Evolutionary conservation across 2,329 filamentous ascomycete genomes (phyloP).

Genomic region (Microsporum ferrugineum): DNA sequence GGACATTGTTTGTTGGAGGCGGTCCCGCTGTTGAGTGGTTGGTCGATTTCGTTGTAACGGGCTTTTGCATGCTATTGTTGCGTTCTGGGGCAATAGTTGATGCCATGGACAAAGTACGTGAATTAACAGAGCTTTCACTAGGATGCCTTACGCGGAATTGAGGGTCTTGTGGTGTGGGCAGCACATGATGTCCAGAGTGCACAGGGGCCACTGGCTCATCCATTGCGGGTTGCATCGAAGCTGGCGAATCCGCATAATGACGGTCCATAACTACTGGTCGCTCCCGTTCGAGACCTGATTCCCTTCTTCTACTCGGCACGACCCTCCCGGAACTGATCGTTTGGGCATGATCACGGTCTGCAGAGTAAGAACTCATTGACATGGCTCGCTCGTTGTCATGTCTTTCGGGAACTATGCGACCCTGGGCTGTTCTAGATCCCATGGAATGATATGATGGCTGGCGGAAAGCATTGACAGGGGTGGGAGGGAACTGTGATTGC

Average conservation of each 20-base stretch:
- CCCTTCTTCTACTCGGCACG: conserved; percentile 64
- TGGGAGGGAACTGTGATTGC: conserved; percentile 48
- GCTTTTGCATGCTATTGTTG: conserved; percentile 43
- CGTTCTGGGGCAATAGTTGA: conserved; percentile 52
- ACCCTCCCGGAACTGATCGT: conserved; percentile 79
- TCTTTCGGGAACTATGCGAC: conserved; percentile 78
- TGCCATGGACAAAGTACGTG: conserved; percentile 82
- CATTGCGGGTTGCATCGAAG: conserved; percentile 41
- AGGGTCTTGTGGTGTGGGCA: conserved; percentile 12
- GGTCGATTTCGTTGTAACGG: conserved; percentile 36
- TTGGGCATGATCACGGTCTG: conserved; percentile 66
- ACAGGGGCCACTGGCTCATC: conserved; percentile 7
- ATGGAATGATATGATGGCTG: conserved; percentile 58
- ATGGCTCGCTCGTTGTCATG: conserved; percentile 90
- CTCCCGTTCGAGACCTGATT: conserved; percentile 34
- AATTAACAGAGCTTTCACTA: conserved; percentile 34
- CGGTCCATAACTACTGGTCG: conserved; percentile 21
- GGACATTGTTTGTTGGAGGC: conserved; percentile 43
- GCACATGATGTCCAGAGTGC: conserved; percentile 4
- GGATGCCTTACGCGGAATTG: conserved; percentile 28
- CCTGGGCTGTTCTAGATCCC: conserved; percentile 75
- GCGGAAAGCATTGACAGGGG: conserved; percentile 64
- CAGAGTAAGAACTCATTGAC: conserved; percentile 79
- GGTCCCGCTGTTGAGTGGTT: conserved; percentile 41
- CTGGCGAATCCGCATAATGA: conserved; percentile 25